Evolutionary conservation across 2,329 filamentous ascomycete species (phyloP).

Genomic region (Byssothecium circinans): DNA sequence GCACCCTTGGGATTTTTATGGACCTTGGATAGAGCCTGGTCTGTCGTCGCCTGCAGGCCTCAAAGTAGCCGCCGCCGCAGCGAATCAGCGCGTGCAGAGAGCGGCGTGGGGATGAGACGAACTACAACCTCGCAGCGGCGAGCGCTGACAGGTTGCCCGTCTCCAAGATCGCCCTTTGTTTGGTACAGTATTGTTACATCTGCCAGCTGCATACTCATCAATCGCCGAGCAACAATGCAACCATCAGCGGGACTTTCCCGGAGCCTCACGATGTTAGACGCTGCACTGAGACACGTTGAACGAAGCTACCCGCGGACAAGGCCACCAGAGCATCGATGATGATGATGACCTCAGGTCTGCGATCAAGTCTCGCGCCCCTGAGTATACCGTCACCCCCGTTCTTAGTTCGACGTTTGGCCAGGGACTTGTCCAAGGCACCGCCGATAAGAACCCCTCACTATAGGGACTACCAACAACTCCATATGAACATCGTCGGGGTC

Average conservation of each 20-base stretch:
- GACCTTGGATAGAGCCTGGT: not conserved
- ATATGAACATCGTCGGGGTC: not conserved
- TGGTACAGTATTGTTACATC: constrained; percentile 1
- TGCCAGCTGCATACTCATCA: constrained; percentile 2
- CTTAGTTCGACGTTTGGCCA: not conserved
- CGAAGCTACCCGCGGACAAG: not conserved
- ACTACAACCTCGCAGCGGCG: not conserved
- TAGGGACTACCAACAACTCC: not conserved
- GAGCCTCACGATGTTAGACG: not conserved
- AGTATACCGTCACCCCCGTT: not conserved
- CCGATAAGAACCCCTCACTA: constrained; percentile 1
- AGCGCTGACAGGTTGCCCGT: too few relatives aligned
- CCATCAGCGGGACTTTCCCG: not conserved
- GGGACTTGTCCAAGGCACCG: not conserved
- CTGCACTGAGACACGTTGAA: not conserved
- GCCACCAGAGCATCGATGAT: not conserved
- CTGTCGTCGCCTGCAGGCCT: not conserved
- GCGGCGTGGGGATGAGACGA: not conserved
- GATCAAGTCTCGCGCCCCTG: not conserved
- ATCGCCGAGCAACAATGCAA: not conserved
- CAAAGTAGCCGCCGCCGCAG: not conserved
- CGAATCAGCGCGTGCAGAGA: constrained; percentile 1
- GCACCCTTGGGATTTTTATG: too few relatives aligned
- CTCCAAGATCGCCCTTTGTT: not conserved
- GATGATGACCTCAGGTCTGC: not conserved